Base-by-base conservation (phyloP, 371 early-diverging fungal genomes). In the Rhizopus delemar region DNA sequence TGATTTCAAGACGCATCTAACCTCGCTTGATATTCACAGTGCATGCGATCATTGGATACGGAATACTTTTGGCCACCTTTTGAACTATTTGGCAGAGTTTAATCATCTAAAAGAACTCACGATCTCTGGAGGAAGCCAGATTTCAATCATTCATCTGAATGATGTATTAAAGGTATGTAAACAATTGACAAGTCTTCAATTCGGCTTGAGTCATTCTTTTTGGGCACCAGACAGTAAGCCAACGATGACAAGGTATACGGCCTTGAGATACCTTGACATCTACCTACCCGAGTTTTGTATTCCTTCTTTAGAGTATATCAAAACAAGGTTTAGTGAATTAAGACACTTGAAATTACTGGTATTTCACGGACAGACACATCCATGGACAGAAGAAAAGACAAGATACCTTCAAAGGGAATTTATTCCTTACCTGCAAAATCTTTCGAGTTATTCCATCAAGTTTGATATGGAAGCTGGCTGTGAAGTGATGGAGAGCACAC, bases 41-140 rank as follows among this genome's bases (percentile, higher is more conserved):
- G 51, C 48, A 28, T 48, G 56, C 35, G 55, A 51, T 28, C 35
- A 51, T 45, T 51, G 55, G n/a, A 62, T 56, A 4, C 43, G 41
- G 8, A 16, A 33, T 4, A n/a, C 9, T 6, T 48, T 56, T 28
- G 62, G 57, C 2, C 52, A 52, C 0, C 12, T 50, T 9, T 12
- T 22, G 2, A 34, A 28, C 0, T 62, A 51, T 32, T 8, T 62
- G 1, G 33, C 38, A 0, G n/a, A 22, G 16, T 62, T 62, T 56
- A 52, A 53, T 8, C 41, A 39, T 2, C 7, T 62, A 33, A 31
- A 46, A 22, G 39, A 51, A 28, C 46, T 62, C 38, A 62, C 56
- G 34, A 56, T 62, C 29, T 9, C 9, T 7, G 48, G 29, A 8
- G 48, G 48, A 48, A 48, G 48, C 12, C 9, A 15, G 28, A 28